These are phyloP conservation scores for Penium margaritaceum DNA, from an alignment of 139 green algal species.

Conservation along the genomic window DNA sequence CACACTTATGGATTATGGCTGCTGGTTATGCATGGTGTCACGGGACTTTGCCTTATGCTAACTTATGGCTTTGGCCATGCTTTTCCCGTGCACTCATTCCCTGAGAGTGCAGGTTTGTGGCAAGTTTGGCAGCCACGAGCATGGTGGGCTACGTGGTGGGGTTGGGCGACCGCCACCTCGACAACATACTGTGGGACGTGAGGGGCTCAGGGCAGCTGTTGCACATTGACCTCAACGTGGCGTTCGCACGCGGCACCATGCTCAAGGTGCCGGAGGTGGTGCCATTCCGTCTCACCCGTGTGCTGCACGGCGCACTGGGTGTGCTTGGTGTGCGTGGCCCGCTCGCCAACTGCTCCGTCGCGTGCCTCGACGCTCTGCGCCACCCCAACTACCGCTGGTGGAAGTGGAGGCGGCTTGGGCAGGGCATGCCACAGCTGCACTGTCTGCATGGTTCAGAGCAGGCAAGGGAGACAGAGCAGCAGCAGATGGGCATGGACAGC, in stretches of 20 bases:
- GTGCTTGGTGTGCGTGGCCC: conserved; percentile 51
- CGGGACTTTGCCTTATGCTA: not conserved
- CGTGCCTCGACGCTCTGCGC: no score
- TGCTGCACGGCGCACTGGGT: conserved; percentile 51
- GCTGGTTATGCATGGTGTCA: not conserved
- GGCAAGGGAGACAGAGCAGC: no score
- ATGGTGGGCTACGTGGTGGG: conserved; percentile 78
- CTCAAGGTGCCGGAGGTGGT: conserved; percentile 76
- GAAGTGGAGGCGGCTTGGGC: no score
- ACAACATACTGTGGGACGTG: conserved; percentile 79
- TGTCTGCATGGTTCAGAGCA: no score
- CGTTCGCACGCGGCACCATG: conserved; percentile 63
- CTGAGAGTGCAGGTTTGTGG: conserved; percentile 44
- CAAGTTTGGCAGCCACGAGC: conserved; percentile 60
- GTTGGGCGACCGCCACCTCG: conserved; percentile 78
- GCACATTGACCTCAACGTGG: conserved; percentile 67
- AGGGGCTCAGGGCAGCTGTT: conserved; percentile 46
- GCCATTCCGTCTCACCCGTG: conserved; percentile 76
- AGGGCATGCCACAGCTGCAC: no score
- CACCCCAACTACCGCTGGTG: no score
- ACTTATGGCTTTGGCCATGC: not conserved
- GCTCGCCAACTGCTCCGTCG: no score
- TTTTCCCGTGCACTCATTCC: not conserved
- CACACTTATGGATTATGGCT: not conserved
- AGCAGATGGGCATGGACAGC: no score